These are phyloP conservation scores for Leccinum fallax DNA, from an alignment of 1,284 basidiomycete genomes.

Conservation along the genomic window DNA sequence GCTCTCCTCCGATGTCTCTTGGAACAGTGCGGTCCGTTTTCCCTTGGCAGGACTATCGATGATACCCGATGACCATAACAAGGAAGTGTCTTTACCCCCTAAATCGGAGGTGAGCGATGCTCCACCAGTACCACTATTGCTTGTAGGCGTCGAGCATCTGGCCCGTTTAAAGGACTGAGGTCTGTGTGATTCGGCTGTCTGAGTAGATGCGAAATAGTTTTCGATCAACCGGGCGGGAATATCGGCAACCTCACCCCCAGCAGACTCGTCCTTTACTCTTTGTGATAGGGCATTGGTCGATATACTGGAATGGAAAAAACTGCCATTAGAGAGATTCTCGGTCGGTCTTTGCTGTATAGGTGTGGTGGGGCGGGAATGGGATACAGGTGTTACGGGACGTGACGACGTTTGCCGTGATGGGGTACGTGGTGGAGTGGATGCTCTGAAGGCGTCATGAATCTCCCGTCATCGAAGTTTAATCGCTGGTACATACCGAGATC, in stretches of 20 bases:
- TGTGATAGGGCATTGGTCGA: constrained; percentile 4
- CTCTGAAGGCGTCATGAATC: constrained; percentile 7
- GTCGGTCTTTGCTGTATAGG: constrained; percentile 9
- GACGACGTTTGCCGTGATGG: constrained; percentile 19
- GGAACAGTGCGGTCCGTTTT: constrained; percentile 68
- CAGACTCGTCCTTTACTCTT: constrained; percentile 30
- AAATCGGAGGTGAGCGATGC: constrained; percentile 14
- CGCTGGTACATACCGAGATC: constrained; percentile 19
- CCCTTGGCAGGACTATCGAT: constrained; percentile 70
- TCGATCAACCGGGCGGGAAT: constrained; percentile 55
- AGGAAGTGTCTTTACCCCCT: constrained; percentile 35
- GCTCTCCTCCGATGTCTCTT: constrained; percentile 78
- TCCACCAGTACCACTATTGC: background rate
- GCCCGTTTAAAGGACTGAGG: constrained; percentile 69
- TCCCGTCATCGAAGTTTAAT: background rate
- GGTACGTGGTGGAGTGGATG: constrained; percentile 22
- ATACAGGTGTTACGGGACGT: constrained; percentile 19
- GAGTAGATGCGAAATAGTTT: constrained; percentile 47
- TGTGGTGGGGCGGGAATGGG: constrained; percentile 16
- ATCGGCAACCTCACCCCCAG: constrained; percentile 59
- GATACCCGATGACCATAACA: constrained; percentile 48
- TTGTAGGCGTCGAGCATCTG: constrained; percentile 43
- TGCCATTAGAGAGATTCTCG: constrained; percentile 9
- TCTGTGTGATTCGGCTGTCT: constrained; percentile 59
- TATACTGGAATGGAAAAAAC: constrained; percentile 15